Evolutionary conservation across 306 rosid genomes (phyloP).

Genomic region (Cucumis cinereus): DNA sequence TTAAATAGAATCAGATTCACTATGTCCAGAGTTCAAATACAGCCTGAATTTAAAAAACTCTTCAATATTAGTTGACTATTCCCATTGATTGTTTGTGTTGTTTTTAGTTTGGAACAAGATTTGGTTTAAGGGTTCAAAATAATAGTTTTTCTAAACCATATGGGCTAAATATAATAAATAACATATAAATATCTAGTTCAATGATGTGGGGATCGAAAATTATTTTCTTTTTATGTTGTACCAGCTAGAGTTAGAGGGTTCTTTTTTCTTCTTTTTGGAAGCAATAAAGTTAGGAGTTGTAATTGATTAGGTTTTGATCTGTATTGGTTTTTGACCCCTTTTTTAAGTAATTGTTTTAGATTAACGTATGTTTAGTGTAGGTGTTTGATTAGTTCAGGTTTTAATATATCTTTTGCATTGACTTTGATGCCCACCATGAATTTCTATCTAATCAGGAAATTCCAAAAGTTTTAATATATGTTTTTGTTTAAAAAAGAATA

Average conservation of each 20-base stretch:
- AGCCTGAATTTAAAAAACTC: neutral
- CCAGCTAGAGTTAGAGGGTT: neutral
- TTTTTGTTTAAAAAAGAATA: neutral
- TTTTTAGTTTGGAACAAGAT: neutral
- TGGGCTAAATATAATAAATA: neutral
- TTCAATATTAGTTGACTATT: neutral
- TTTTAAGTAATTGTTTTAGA: neutral
- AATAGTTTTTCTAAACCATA: neutral
- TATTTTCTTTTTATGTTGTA: neutral
- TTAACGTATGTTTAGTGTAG: neutral
- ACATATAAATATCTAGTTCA: neutral
- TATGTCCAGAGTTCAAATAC: neutral
- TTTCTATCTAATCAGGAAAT: neutral
- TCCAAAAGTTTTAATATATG: too few relatives aligned
- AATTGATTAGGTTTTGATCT: neutral
- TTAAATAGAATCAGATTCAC: neutral
- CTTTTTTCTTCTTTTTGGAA: too few relatives aligned
- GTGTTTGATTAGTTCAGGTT: neutral
- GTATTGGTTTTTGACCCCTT: neutral
- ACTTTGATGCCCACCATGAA: neutral
- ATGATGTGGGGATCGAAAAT: neutral
- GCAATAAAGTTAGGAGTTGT: too few relatives aligned
- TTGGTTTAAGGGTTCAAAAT: neutral
- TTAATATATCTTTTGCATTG: neutral
- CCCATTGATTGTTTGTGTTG: neutral